These are phyloP conservation scores for Alternaria postmessia DNA, from an alignment of 2,329 filamentous ascomycete species.

Conservation along the genomic window DNA sequence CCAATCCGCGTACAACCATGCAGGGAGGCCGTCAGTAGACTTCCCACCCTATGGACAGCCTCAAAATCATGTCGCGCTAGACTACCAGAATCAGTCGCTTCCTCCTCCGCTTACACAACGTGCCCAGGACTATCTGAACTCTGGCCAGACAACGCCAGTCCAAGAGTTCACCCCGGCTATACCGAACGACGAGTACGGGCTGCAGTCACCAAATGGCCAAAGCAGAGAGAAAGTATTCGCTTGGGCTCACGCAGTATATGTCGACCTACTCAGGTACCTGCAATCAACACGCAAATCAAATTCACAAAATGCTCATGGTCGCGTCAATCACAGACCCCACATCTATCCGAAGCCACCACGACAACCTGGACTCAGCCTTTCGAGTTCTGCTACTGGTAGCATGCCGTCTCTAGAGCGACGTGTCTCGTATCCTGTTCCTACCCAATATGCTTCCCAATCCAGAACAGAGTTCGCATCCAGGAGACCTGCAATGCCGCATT, in stretches of 20 bases:
- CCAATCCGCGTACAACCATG: slow-evolving; percentile 34
- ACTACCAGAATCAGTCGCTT: slow-evolving; percentile 38
- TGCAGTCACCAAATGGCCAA: slow-evolving; percentile 53
- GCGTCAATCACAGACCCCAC: slow-evolving; percentile 60
- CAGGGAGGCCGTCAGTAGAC: slow-evolving; percentile 33
- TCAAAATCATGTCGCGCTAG: slow-evolving; percentile 33
- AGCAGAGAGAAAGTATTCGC: slow-evolving; percentile 56
- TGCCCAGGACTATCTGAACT: slow-evolving; percentile 37
- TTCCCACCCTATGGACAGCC: slow-evolving; percentile 37
- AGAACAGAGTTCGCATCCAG: slow-evolving; percentile 30
- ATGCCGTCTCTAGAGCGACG: slow-evolving; percentile 49
- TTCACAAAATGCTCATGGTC: slow-evolving; percentile 52
- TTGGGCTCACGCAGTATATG: slow-evolving; percentile 58
- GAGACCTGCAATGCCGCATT: slow-evolving; percentile 34
- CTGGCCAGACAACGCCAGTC: slow-evolving; percentile 42
- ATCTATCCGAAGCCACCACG: slow-evolving; percentile 70
- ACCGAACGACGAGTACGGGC: slow-evolving; percentile 49
- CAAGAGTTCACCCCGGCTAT: slow-evolving; percentile 31
- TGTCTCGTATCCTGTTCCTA: slow-evolving; percentile 36
- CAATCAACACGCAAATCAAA: slow-evolving; percentile 55
- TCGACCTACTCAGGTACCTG: slow-evolving; percentile 58
- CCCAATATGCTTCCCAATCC: slow-evolving; percentile 27
- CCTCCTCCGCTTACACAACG: slow-evolving; percentile 32
- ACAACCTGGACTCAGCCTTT: slow-evolving; percentile 62
- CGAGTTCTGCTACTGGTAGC: slow-evolving; percentile 36